Evolutionary conservation across 495 filamentous ascomycete species (phyloP).

Genomic region (Neurospora tetrasperma): DNA sequence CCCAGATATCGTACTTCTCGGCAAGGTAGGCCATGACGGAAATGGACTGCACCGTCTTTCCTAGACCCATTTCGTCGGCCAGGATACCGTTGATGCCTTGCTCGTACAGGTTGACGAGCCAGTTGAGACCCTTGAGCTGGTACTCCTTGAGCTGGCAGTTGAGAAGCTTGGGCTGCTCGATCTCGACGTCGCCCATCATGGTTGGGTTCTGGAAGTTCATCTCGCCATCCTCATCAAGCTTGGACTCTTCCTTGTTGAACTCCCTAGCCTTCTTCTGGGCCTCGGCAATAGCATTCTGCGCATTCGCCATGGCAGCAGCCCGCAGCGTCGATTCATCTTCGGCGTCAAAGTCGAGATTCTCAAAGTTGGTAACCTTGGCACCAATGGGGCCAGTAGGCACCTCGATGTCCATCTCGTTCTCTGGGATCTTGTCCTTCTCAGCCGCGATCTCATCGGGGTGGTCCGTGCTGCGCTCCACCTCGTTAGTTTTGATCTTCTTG

Average conservation of each 20-base stretch:
- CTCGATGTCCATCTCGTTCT: constrained; percentile 43
- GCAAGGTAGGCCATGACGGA: constrained; percentile 99
- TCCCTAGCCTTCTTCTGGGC: constrained; percentile 86
- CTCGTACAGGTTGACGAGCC: constrained; percentile 97
- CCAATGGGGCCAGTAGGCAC: constrained; percentile 47
- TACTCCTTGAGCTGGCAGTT: constrained; percentile 94
- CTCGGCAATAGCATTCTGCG: constrained; percentile 90
- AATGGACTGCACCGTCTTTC: constrained; percentile 97
- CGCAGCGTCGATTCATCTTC: constrained; percentile 79
- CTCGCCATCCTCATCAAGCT: constrained; percentile 75
- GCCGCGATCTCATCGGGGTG: constrained; percentile 54
- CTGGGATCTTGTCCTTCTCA: constrained; percentile 32
- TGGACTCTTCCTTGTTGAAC: constrained; percentile 63
- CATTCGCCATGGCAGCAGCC: constrained; percentile 85
- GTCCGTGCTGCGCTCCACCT: constrained; percentile 80
- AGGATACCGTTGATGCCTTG: constrained; percentile 99
- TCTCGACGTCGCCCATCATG: constrained; percentile 83
- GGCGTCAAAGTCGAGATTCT: constrained; percentile 89
- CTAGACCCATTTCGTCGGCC: constrained; percentile 98
- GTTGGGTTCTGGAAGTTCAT: constrained; percentile 99
- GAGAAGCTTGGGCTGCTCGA: constrained; percentile 90
- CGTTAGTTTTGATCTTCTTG: constrained; percentile 95
- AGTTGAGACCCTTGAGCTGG: constrained; percentile 96
- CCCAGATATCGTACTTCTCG: constrained; percentile 96
- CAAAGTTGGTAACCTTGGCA: constrained; percentile 78